Percentiles rank a stretch among this genome's conserved stretches.
Evolutionary conservation across 768 basidiomycete genomes (phyloP).

Genomic region (Phanerochaete sordida): DNA sequence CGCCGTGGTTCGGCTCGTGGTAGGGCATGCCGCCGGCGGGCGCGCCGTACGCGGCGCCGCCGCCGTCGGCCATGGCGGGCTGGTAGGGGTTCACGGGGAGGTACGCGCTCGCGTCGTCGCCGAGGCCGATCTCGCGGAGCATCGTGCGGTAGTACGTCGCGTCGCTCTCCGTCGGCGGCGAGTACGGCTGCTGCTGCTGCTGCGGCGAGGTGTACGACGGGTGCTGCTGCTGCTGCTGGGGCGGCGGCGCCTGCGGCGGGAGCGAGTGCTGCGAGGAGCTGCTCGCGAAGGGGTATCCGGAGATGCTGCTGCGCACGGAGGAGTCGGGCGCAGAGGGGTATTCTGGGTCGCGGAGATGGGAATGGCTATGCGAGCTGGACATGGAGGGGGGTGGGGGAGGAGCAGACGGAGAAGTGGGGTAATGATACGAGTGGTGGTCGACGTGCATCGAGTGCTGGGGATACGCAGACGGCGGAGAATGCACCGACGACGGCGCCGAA

Average conservation of each 20-base stretch:
- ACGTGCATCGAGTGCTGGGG: not conserved
- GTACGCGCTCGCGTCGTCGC: not conserved
- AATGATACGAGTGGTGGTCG: not conserved
- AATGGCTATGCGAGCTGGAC: not conserved
- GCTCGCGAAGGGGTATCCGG: not conserved
- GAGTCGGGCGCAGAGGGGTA: not conserved
- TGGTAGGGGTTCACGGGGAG: not conserved
- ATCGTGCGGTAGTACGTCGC: slow-evolving; percentile 74
- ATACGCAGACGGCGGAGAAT: not conserved
- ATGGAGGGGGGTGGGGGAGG: not conserved
- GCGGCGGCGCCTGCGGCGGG: slow-evolving; percentile 17
- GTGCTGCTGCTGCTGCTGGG: slow-evolving; percentile 6
- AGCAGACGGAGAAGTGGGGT: not conserved
- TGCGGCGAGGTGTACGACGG: not conserved
- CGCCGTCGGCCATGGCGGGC: slow-evolving; percentile 6
- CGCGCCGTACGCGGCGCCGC: not conserved
- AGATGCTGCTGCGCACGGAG: not conserved
- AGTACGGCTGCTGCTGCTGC: slow-evolving; percentile 4
- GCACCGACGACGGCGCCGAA: not conserved
- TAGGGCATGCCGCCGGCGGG: not conserved
- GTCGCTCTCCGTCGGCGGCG: slow-evolving; percentile 49
- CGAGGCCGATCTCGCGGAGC: slow-evolving; percentile 43
- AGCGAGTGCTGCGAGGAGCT: slow-evolving; percentile 10
- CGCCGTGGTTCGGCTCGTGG: not conserved
- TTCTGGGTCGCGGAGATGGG: not conserved